phyloP scores from a whole-genome alignment of 2,329 filamentous ascomycete genomes.

The Exophiala aquamarina region DNA sequence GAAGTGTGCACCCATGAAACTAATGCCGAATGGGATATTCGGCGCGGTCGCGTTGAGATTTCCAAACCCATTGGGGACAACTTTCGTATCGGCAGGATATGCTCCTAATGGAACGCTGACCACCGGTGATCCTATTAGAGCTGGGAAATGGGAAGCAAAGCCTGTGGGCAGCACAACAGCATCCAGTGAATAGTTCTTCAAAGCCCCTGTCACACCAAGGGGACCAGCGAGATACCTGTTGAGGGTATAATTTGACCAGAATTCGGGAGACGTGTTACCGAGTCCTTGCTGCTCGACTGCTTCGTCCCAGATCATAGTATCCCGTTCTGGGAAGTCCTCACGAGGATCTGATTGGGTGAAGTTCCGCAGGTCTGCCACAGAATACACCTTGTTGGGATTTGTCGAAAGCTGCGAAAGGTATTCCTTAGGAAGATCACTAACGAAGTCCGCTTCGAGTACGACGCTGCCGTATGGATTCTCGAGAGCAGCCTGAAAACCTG shows the following conservation, averaged over 20 bases:
- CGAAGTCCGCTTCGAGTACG: conserved; percentile 61
- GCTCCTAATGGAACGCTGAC: conserved; percentile 64
- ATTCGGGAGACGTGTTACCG: conserved; percentile 27
- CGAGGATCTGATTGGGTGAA: conserved; percentile 55
- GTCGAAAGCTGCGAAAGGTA: conserved; percentile 58
- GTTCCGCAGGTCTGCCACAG: conserved; percentile 51
- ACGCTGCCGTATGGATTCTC: conserved; percentile 34
- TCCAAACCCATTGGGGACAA: conserved; percentile 47
- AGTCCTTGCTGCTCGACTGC: conserved; percentile 53
- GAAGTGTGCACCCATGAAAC: conserved; percentile 62
- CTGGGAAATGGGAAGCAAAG: conserved; percentile 49
- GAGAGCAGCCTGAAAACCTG: conserved; percentile 45
- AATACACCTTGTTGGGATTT: conserved; percentile 59
- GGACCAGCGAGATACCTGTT: conserved; percentile 56
- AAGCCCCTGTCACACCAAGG: conserved; percentile 61
- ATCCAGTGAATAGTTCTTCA: conserved; percentile 58
- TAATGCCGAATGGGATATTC: conserved; percentile 61
- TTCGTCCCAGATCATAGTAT: conserved; percentile 58
- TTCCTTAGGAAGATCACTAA: conserved; percentile 53
- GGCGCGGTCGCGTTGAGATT: conserved; percentile 56
- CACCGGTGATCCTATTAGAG: conserved; percentile 59
- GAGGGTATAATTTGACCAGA: conserved; percentile 47
- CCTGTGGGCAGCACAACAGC: conserved; percentile 62
- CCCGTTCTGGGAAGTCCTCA: conserved; percentile 62
- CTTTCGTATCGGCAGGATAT: conserved; percentile 49